These are phyloP conservation scores for Luffa aegyptiaca DNA, from an alignment of 306 rosid genomes.

Conservation along the genomic window DNA sequence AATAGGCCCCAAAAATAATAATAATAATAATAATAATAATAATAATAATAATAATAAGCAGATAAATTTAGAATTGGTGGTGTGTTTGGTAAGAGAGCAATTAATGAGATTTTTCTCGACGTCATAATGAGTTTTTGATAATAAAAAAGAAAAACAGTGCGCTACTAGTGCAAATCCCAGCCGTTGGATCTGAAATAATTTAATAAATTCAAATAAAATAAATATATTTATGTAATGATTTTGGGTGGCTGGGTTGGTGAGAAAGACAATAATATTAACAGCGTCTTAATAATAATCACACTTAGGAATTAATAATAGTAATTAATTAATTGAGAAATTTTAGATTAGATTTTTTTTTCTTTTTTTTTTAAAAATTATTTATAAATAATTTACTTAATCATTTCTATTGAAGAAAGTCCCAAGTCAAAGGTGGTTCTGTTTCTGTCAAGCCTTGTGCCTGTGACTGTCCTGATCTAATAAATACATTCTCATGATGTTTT, in stretches of 20 bases:
- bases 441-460: neutral
- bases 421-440: neutral
- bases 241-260: constrained; percentile 21
- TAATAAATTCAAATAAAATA: neutral
- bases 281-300: neutral
- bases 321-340: neutral
- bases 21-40: neutral
- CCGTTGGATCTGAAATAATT: neutral
- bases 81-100: constrained; percentile 3
- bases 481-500: constrained; percentile 5
- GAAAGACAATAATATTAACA: constrained; percentile 13
- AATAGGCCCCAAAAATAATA: neutral
- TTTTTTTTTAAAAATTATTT: neutral
- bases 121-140: neutral
- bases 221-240: neutral
- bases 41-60: neutral
- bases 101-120: neutral
- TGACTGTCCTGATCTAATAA: neutral
- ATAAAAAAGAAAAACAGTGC: neutral
- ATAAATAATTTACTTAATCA: neutral
- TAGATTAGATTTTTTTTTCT: neutral
- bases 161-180: neutral
- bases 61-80: neutral
- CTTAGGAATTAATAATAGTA: neutral
- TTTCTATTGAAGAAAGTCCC: neutral